A percentile compares a stretch with the other conserved stretches of the same genome.
These are phyloP conservation scores for Cystofilobasidium capitatum DNA, from an alignment of 768 basidiomycete species.

Conservation along the genomic window DNA sequence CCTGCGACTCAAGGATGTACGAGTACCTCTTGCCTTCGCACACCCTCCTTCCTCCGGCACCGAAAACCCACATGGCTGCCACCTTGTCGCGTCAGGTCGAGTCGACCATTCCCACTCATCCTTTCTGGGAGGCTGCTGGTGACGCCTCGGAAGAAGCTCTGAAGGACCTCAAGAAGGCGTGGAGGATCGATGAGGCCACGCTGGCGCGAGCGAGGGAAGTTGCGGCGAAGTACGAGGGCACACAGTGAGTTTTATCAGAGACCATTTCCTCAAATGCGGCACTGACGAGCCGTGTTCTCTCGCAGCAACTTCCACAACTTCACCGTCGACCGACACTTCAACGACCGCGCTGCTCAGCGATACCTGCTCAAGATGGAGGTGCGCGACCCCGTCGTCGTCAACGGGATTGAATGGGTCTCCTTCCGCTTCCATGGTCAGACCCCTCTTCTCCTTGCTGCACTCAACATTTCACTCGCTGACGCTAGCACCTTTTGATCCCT, in stretches of 20 bases:
- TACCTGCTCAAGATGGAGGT: slow-evolving; percentile 79
- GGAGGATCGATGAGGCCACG: slow-evolving; percentile 53
- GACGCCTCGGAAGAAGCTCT: slow-evolving; percentile 33
- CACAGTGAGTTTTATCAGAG: slow-evolving; percentile 46
- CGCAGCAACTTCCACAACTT: slow-evolving; percentile 86
- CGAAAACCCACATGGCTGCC: slow-evolving; percentile 51
- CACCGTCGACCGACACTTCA: slow-evolving; percentile 75
- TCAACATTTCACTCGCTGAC: neutral
- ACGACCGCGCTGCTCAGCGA: slow-evolving; percentile 71
- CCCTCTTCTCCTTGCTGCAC: neutral
- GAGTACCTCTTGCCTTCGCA: slow-evolving; percentile 96
- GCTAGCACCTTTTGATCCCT: neutral
- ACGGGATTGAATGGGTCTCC: slow-evolving; percentile 88
- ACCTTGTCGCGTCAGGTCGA: slow-evolving; percentile 29
- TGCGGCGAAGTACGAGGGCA: slow-evolving; percentile 64
- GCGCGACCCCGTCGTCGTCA: slow-evolving; percentile 75
- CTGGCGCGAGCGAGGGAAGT: slow-evolving; percentile 51
- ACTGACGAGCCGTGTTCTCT: neutral
- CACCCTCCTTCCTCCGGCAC: slow-evolving; percentile 79
- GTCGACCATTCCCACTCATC: slow-evolving; percentile 17
- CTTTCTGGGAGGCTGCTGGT: slow-evolving; percentile 30
- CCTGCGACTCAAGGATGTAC: slow-evolving; percentile 92
- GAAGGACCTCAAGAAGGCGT: slow-evolving; percentile 41
- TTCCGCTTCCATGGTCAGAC: slow-evolving; percentile 64
- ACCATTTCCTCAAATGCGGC: neutral